phyloP scores from a whole-genome alignment of 1,139 yeast species.

The Yamadazyma friedrichii region DNA sequence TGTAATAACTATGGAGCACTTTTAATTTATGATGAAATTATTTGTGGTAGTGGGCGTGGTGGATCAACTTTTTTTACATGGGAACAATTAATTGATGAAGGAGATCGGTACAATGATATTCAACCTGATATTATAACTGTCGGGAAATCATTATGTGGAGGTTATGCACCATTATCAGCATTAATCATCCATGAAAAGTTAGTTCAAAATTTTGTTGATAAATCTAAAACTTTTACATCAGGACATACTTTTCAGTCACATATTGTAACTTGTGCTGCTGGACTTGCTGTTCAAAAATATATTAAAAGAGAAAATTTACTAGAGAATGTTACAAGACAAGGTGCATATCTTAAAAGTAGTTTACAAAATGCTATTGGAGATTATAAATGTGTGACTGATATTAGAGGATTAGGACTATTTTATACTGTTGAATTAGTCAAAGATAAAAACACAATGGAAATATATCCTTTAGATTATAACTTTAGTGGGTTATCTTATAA shows the following conservation, averaged over 20 bases:
- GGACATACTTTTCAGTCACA: constrained; percentile 61
- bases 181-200: constrained; percentile 48
- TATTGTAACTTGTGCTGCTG: constrained; percentile 55
- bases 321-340: constrained; percentile 45
- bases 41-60: constrained; percentile 60
- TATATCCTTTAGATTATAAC: constrained; percentile 38
- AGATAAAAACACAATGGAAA: constrained; percentile 46
- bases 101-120: constrained; percentile 20
- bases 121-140: constrained; percentile 61
- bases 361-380: constrained; percentile 29
- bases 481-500: constrained; percentile 31
- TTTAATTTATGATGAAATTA: constrained; percentile 57
- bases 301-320: constrained; percentile 42
- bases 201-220: constrained; percentile 39
- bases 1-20: constrained; percentile 57
- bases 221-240: constrained; percentile 48
- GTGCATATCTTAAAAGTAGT: constrained; percentile 43
- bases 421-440: constrained; percentile 57
- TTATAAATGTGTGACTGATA: constrained; percentile 46
- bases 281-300: constrained; percentile 52
- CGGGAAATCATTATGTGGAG: constrained; percentile 62
- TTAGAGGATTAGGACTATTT: constrained; percentile 60
- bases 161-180: constrained; percentile 60
- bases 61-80: constrained; percentile 40
- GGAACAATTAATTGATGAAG: constrained; percentile 26